A percentile compares a stretch with the other conserved stretches of the same genome.
These are phyloP conservation scores for Straminergon stramineum DNA, from an alignment of 225 moss, liverwort and hornwort species.

Conservation along the genomic window DNA sequence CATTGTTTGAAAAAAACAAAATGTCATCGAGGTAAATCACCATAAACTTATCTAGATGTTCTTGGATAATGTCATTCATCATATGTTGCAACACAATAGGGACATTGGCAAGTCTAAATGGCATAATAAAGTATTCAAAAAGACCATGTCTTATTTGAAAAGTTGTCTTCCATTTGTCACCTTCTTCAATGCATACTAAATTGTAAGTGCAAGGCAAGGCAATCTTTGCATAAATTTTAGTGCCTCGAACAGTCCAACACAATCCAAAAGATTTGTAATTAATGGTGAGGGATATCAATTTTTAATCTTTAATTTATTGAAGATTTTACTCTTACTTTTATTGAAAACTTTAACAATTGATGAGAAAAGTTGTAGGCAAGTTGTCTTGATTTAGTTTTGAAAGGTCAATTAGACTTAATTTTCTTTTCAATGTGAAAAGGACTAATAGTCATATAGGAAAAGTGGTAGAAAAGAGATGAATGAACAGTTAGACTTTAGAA, in stretches of 20 bases:
- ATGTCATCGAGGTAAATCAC: neutral
- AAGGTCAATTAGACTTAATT: no score
- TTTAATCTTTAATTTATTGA: neutral
- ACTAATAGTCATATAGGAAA: no score
- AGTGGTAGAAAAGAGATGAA: no score
- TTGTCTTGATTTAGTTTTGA: no score
- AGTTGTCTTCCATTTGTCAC: neutral
- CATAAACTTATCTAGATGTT: neutral
- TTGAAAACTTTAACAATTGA: no score
- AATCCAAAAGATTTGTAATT: neutral
- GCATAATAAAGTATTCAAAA: neutral
- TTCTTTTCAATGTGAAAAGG: no score
- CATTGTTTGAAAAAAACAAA: neutral
- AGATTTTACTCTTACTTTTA: no score
- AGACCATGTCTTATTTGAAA: no score
- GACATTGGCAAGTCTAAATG: neutral
- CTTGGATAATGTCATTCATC: neutral
- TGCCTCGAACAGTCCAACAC: neutral
- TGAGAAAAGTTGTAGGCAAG: no score
- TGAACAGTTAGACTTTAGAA: no score
- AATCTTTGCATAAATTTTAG: neutral
- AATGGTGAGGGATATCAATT: accelerated
- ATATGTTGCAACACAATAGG: accelerated
- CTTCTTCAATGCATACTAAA: neutral
- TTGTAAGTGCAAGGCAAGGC: neutral